phyloP scores from a whole-genome alignment of 2,329 filamentous ascomycete genomes.

The Beauveria sp. region DNA sequence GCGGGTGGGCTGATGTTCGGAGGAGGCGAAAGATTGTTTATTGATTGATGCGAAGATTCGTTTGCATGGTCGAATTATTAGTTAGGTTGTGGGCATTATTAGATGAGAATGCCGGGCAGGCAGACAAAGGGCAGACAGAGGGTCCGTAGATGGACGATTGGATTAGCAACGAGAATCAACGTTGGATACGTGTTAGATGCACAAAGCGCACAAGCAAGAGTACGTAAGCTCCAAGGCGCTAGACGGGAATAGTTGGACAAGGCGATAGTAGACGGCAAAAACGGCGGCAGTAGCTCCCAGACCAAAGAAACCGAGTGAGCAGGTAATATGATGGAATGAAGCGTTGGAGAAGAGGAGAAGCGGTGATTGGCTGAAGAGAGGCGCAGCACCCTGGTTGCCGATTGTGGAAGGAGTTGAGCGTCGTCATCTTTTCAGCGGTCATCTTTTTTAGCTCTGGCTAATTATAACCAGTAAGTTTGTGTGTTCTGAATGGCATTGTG shows the following conservation, averaged over 20 bases:
- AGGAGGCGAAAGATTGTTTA: neutral
- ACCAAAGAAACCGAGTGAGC: neutral
- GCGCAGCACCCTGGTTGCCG: conserved; percentile 6
- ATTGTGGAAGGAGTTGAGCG: conserved; percentile 4
- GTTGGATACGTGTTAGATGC: too few relatives aligned
- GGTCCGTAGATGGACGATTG: neutral
- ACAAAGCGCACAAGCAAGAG: neutral
- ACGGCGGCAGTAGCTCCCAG: neutral
- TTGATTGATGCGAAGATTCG: neutral
- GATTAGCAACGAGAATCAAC: neutral
- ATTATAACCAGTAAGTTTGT: too few relatives aligned
- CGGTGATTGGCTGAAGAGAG: neutral
- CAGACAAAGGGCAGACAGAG: neutral
- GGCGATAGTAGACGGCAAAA: neutral
- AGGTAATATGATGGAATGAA: neutral
- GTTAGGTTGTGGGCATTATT: neutral
- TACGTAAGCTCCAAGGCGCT: conserved; percentile 3
- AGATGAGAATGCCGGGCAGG: neutral
- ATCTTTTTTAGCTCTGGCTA: neutral
- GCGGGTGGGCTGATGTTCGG: neutral
- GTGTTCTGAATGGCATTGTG: too few relatives aligned
- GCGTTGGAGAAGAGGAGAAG: neutral
- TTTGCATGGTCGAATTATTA: neutral
- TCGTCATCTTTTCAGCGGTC: neutral
- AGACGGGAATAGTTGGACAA: neutral